Base-by-base conservation (phyloP, 2,329 filamentous ascomycete species). In the Cladophialophora bantiana region DNA sequence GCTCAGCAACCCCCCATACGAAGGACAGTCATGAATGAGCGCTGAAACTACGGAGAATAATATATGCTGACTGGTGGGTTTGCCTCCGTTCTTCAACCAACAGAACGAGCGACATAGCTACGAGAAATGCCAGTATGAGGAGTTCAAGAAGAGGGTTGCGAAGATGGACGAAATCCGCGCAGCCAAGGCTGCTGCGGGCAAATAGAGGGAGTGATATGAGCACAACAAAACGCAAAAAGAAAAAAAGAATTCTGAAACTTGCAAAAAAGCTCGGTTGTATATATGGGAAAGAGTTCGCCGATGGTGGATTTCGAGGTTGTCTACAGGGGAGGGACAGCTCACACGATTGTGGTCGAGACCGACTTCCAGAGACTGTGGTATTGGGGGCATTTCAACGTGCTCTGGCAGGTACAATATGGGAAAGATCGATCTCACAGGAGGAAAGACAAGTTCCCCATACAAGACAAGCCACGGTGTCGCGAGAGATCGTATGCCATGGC, bases 51-150 rank as follows among this genome's bases (percentile, higher is more conserved):
- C 15, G 40, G 31, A 31, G 15, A 42, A 54, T 20, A n/a, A 45
- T 15, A 9, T 52, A 32, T 52, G 20, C 64, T 67, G 59, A 67
- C 57, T 53, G 9, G 31, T 20, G 18, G n/a, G n/a, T 13, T 26
- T 20, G 15, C 63, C 1, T 13, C 20, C 26, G 12, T 26, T 26
- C 3, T 50, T 18, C 7, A 18, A 18, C 18, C 38, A 34, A 34
- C 77, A 98, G 95, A 89, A 93, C 80, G 95, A 99, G 85, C 87
- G 95, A 84, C 95, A 99, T 83, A 90, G 89, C 77, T 99, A 99
- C 85, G 95, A 99, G 80, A 98, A 98, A 81, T 99, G 95, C 88
- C 95, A 99, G 78, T 99, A 99, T 82, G 91, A 91, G 72, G 95
- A 98, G 80, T 99, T 99, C 86, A 97, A 97, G 89, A 93, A 94